Evolutionary conservation across 768 basidiomycete species (phyloP).

Genomic region (Tulasnella sp.): DNA sequence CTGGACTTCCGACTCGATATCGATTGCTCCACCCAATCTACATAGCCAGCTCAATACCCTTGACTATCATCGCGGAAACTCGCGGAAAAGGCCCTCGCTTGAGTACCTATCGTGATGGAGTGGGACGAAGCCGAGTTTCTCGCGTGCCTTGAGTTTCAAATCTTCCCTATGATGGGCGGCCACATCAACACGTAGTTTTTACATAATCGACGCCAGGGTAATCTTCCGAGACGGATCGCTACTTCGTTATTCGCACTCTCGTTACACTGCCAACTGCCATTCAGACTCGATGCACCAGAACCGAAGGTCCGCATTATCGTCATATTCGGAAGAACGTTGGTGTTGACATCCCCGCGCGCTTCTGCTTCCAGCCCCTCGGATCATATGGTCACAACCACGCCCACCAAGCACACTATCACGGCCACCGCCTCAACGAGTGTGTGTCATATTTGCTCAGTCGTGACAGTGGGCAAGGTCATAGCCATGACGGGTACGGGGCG

Average conservation of each 20-base stretch:
- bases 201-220: background rate
- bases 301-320: background rate
- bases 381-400: conserved; percentile 35
- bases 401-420: conserved; percentile 16
- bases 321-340: background rate
- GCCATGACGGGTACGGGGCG: conserved; percentile 26
- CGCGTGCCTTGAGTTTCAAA: too few relatives aligned
- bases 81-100: too few relatives aligned
- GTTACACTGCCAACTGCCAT: conserved; percentile 38
- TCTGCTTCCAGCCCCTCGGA: background rate
- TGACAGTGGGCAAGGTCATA: conserved; percentile 24
- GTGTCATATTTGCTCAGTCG: conserved; percentile 34
- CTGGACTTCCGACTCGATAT: too few relatives aligned
- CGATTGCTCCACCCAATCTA: too few relatives aligned
- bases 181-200: conserved; percentile 72
- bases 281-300: conserved; percentile 30
- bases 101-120: too few relatives aligned
- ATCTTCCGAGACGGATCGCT: background rate
- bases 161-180: too few relatives aligned
- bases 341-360: background rate
- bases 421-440: conserved; percentile 7
- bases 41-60: too few relatives aligned
- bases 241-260: conserved; percentile 46
- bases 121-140: too few relatives aligned
- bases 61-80: too few relatives aligned